A percentile compares a stretch with the other conserved stretches of the same genome.
These are phyloP conservation scores for Microsporum audouinii DNA, from an alignment of 2,329 filamentous ascomycete species.

Conservation along the genomic window DNA sequence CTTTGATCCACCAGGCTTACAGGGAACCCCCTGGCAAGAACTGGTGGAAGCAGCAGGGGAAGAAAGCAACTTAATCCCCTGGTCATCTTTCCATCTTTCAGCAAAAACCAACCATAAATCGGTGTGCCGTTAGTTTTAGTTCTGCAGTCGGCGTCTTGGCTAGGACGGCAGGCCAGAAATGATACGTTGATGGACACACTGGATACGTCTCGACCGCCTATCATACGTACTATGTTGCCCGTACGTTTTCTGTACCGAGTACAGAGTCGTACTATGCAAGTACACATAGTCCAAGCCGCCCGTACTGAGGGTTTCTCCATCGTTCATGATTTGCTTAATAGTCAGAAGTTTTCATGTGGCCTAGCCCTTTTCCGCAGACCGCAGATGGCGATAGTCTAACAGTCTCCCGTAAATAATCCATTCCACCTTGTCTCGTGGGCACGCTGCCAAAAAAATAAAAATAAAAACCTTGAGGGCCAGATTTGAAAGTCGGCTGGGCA, in stretches of 20 bases:
- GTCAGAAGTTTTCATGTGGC: background rate
- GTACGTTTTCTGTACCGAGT: background rate
- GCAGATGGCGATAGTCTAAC: background rate
- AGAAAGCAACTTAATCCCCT: background rate
- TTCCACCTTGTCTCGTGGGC: background rate
- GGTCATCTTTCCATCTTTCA: background rate
- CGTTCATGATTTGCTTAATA: background rate
- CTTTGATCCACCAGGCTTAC: background rate
- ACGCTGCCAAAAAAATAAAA: background rate
- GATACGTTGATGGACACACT: background rate
- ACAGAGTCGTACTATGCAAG: background rate
- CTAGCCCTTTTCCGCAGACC: background rate
- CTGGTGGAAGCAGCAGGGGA: background rate
- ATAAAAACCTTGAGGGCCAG: background rate
- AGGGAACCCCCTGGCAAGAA: background rate
- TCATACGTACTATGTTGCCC: background rate
- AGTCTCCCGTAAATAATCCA: background rate
- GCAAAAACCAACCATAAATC: background rate
- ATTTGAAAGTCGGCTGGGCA: slow-evolving; percentile 2
- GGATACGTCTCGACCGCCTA: slow-evolving; percentile 1
- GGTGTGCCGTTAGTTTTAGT: background rate
- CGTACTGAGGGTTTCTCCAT: background rate
- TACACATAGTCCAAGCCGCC: background rate
- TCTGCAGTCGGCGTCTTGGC: slow-evolving; percentile 3
- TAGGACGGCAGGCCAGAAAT: background rate